Percentiles rank a stretch among this genome's conserved stretches.
These are phyloP conservation scores for Neurospora intermedia DNA, from an alignment of 495 filamentous ascomycete species.

Conservation along the genomic window DNA sequence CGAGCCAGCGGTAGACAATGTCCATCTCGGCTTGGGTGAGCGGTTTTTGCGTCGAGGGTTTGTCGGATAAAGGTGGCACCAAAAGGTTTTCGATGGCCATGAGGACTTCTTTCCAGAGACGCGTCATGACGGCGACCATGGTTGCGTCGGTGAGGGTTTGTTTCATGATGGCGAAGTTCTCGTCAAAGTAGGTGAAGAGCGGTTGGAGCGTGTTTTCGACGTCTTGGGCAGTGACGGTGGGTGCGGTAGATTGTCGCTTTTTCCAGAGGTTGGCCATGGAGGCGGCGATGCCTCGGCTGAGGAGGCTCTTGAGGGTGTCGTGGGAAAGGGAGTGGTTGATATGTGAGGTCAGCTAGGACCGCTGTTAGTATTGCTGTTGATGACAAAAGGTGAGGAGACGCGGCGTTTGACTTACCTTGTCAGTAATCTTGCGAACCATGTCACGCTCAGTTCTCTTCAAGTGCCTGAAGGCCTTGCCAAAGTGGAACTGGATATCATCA, in stretches of 20 bases:
- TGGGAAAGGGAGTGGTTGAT: conserved; percentile 85
- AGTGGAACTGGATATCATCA: conserved; percentile 98
- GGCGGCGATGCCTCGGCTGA: conserved; percentile 65
- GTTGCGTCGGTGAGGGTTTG: conserved; percentile 83
- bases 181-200: conserved; percentile 94
- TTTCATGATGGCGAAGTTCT: conserved; percentile 99
- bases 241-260: conserved; percentile 39
- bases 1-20: conserved; percentile 88
- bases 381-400: not conserved
- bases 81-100: conserved; percentile 81
- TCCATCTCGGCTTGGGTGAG: conserved; percentile 86
- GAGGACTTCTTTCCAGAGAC: conserved; percentile 95
- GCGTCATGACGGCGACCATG: conserved; percentile 95
- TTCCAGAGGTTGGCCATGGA: conserved; percentile 73
- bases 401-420: conserved; percentile 57
- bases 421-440: conserved; percentile 96
- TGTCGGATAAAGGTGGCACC: conserved; percentile 92
- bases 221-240: conserved; percentile 56
- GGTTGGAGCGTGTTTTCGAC: conserved; percentile 74
- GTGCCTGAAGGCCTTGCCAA: conserved; percentile 91
- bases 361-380: conserved; percentile 10
- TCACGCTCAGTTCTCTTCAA: conserved; percentile 92
- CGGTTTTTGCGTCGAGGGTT: conserved; percentile 78
- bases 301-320: conserved; percentile 60
- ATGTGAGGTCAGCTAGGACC: conserved; percentile 70